Base-by-base conservation (phyloP, 2,329 filamentous ascomycete species). In the Cladosporium oxysporum region DNA sequence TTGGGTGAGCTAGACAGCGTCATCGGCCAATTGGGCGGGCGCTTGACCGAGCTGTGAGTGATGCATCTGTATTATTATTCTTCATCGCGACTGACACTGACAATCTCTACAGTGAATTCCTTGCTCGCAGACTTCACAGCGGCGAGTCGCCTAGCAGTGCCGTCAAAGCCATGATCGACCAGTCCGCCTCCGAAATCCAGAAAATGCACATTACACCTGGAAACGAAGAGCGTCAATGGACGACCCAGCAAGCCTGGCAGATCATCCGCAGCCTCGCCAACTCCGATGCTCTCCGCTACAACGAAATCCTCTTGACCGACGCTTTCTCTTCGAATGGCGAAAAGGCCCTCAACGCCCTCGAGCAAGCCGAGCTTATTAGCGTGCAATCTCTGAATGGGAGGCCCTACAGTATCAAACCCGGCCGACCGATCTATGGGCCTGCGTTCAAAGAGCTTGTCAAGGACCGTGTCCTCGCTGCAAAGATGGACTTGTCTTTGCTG, bases 131-230 rank as follows among this genome's bases (percentile, higher is more conserved):
- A 21, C 90, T 99, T 72, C 92, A 92, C 79, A 88, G 90, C 0
- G 94, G 95, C 18, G 93, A 97, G 76, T 90, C 85, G 2, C 95
- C 95, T 0, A 85, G 84, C 69, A 85, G 90, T 71, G 95, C 95
- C 2, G 90, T 97, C 2, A 83, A 88, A 26, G 93, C 97, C 69
- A 98, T 99, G 68, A 90, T 97, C 63, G 89, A 92, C 64, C 92
- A 97, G 75, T 91, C 90, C 21, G 91, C 93, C 0, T 91, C 91
- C 0, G 95, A 98, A 75, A 93, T 98, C 58, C 81, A 97, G 68
- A 96, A 97, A 75, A 93, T 97, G 84, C 98, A 93, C 80, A 86
- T 99, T 33, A 82, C 96, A 3, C 74, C 83, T 52, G 76, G 79
- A 28, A 86, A 88, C 55, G 85, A 85, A 60, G 80, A 82, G 2